Evolutionary conservation across 2,329 filamentous ascomycete genomes (phyloP), one percentile per base, ranked within the genome.

Genomic region (Colletotrichum tamarilloi): DNA sequence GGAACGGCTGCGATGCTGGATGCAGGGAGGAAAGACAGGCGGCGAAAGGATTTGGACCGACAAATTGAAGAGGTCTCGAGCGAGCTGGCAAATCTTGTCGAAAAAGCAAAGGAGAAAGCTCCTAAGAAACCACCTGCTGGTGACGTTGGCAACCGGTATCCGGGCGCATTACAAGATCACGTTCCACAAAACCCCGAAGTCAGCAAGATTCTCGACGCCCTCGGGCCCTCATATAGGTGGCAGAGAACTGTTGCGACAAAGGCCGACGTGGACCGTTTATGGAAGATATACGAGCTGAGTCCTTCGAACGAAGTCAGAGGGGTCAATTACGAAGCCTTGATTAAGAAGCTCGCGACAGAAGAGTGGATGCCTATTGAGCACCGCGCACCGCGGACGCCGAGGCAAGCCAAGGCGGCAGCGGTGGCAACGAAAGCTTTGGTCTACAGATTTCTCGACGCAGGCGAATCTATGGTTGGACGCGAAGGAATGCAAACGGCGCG

Each of bases 1-100:
- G 92, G 90, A 5, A 89, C 90, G 2, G 92, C 91, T 2, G 87
- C 91, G 12, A 84, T 92, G 3, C 83, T 89, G 35, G 93, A 95
- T 79, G 88, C 89, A 6, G 84, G 85, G 32, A 80, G 83, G 35
- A 94, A 94, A 79, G 85, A 89, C 67, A 84, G 85, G 53, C 85
- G 90, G 74, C 86, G 88, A 59, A 85, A 85, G 74, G 87, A 92
- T 75, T 89, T 93, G 84, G 91, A 94, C 67, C 79, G 82, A 24
- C 88, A 89, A 70, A 88, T 94, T 76, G 87, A 88, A 32, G 85
- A 89, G 66, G 87, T 88, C 7, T 87, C 84, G 72, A 81, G 85
- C 69, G 86, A 87, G 66, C 76, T 91, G 74, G 82, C 80, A 42
- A 80, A 77, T 22, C 75, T 86, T 16, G 80, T 82, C 72, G 77